Base-by-base conservation (phyloP, 345 rosid species). In the Eucalyptus victrix region DNA sequence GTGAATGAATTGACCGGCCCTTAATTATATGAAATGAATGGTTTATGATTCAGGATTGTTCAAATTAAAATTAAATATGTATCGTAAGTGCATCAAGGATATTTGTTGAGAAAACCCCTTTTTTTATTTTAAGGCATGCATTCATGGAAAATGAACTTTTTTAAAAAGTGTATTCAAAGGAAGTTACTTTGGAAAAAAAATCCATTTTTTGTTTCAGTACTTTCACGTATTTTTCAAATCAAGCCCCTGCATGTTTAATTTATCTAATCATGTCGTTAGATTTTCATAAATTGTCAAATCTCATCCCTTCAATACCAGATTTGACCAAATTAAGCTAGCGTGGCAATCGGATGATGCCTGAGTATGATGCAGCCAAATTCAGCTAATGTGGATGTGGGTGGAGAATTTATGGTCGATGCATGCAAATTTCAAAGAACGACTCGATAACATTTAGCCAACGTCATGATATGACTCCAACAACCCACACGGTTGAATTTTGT, bases 161-260 rank as follows among this genome's bases (percentile, higher is more conserved):
- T 67, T 15, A 67, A 67, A n/a, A 67, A 8, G 42, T 16, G 19
- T 34, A 19, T 34, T 9, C 14, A 5, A 19, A 34, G 26, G 81
- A 34, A 69, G 44, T 72, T 72, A 37, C 16, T 32, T 32, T 3
- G 80, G 58, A 53, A 67, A 34, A 32, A 72, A 16, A 8, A 16
- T 67, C 6, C 21, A 67, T 16, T 67, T 67, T 67, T 17, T 32
- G 7, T 32, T 32, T 32, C 19, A 0, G 1, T 32, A 0, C 42
- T 67, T 17, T 67, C 12, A 17, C 6, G 21, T 8, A 1, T 67
- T 32, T 4, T 32, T 28, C 40, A 17, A 18, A 9, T n/a, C 40
- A 67, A 62, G 34, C 18, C 32, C 18, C 34, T 30, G 0, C 9
- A n/a, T n/a, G 40, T n/a, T 67, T 8, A 8, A n/a, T 67, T 8